phyloP scores from a whole-genome alignment of 768 basidiomycete species.

The Boletus tomentosulus region DNA sequence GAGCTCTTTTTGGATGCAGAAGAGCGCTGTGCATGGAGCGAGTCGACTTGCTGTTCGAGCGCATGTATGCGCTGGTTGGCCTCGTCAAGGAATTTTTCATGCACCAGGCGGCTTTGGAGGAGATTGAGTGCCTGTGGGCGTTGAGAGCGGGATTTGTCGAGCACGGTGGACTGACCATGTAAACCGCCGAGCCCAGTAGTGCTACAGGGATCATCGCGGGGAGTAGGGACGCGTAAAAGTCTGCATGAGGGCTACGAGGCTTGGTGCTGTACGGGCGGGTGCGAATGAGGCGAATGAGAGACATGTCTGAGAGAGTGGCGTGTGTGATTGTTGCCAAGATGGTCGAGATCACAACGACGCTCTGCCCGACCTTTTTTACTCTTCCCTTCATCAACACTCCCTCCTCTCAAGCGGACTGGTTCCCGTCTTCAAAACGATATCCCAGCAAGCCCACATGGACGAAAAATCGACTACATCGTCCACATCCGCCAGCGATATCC shows the following conservation, averaged over 20 bases:
- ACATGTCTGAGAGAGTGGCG: background rate
- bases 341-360: conserved; percentile 2
- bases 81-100: conserved; percentile 69
- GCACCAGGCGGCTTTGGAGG: conserved; percentile 55
- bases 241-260: conserved; percentile 47
- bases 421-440: background rate
- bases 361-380: background rate
- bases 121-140: conserved; percentile 59
- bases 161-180: conserved; percentile 47
- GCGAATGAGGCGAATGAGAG: conserved; percentile 1
- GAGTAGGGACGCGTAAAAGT: conserved; percentile 64
- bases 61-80: conserved; percentile 46
- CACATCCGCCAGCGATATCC: conserved; percentile 16
- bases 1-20: conserved; percentile 2
- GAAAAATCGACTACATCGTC: conserved; percentile 18
- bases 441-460: conserved; percentile 14
- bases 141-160: conserved; percentile 11
- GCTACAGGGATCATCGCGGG: conserved; percentile 79
- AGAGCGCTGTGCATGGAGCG: conserved; percentile 24
- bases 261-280: conserved; percentile 7
- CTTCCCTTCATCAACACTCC: too few species aligned
- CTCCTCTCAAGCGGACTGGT: background rate
- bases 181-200: conserved; percentile 74
- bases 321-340: conserved; percentile 15
- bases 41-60: conserved; percentile 58